A percentile compares a stretch with the other conserved stretches of the same genome.
Evolutionary conservation across 257 asterid genomes (phyloP).

Genomic region (Dorcoceras hygrometricum): DNA sequence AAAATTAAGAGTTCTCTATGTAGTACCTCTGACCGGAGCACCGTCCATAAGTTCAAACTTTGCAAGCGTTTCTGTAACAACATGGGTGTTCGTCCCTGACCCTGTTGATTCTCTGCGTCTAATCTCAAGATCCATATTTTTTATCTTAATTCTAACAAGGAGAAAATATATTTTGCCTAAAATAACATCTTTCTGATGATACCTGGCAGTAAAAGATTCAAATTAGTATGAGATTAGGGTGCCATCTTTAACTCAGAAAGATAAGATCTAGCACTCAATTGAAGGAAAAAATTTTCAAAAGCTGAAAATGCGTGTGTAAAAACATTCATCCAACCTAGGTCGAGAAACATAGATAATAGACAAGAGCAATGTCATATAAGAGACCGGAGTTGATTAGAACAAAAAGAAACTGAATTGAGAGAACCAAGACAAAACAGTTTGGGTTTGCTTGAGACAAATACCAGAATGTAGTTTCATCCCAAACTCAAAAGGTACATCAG

Average conservation of each 20-base stretch:
- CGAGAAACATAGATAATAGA: no score
- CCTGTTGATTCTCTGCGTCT: constrained; percentile 97
- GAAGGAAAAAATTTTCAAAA: no score
- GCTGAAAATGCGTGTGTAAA: background rate
- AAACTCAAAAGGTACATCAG: constrained; percentile 5
- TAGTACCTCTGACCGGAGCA: constrained; percentile 98
- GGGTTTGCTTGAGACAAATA: background rate
- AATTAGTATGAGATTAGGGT: constrained; percentile 15
- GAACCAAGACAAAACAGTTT: background rate
- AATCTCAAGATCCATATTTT: constrained; percentile 97
- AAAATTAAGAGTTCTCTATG: background rate
- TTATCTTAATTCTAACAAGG: constrained; percentile 91
- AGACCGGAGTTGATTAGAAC: background rate
- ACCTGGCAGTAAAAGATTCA: constrained; percentile 53
- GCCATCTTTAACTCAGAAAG: background rate
- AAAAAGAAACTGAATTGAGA: background rate
- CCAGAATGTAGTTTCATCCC: constrained; percentile 11
- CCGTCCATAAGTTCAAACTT: constrained; percentile 99
- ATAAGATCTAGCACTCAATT: background rate
- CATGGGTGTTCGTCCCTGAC: constrained; percentile 91
- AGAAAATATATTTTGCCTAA: constrained; percentile 93
- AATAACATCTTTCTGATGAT: constrained; percentile 92
- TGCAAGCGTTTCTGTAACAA: constrained; percentile 97
- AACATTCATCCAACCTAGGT: background rate
- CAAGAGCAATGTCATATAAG: background rate